These are phyloP conservation scores for Coniella vitis DNA, from an alignment of 2,329 filamentous ascomycete species.

Conservation along the genomic window DNA sequence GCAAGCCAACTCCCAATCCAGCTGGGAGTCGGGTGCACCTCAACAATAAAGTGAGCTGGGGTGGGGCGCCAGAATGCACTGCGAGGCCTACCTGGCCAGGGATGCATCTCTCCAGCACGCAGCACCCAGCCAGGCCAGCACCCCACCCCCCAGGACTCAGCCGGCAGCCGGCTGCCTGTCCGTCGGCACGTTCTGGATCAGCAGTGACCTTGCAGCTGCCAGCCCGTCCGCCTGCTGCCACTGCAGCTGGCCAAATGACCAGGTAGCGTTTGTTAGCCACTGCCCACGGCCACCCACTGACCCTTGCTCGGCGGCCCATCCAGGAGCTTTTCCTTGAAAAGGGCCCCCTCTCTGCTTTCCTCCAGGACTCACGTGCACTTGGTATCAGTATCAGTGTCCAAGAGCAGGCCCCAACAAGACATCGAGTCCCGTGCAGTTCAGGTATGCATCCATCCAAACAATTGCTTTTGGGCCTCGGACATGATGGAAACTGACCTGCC, in stretches of 20 bases:
- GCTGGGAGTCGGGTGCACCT: too few species aligned
- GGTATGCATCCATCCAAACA: constrained; percentile 14
- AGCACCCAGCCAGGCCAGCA: too few species aligned
- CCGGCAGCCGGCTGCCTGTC: too few species aligned
- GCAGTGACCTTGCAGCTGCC: not conserved
- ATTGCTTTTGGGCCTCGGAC: constrained; percentile 8
- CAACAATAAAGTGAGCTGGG: not conserved
- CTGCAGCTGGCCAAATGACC: not conserved
- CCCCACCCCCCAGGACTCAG: too few species aligned
- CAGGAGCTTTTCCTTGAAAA: constrained; percentile 5
- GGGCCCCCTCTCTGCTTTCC: constrained; percentile 5
- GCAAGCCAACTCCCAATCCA: too few species aligned
- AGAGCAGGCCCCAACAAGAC: constrained; percentile 8
- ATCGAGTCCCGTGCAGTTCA: not conserved
- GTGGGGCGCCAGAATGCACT: too few species aligned
- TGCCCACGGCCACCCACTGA: not conserved
- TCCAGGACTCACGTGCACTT: constrained; percentile 5
- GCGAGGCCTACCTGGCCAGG: too few species aligned
- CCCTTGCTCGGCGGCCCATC: not conserved
- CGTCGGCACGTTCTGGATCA: not conserved
- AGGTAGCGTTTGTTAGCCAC: constrained; percentile 1
- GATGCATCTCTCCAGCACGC: too few species aligned
- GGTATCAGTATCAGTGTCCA: constrained; percentile 14
- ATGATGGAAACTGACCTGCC: constrained; percentile 11
- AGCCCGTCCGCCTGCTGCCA: not conserved